These are phyloP conservation scores for Camellia sinensis DNA, from an alignment of 148 eudicot species.

Conservation along the genomic window DNA sequence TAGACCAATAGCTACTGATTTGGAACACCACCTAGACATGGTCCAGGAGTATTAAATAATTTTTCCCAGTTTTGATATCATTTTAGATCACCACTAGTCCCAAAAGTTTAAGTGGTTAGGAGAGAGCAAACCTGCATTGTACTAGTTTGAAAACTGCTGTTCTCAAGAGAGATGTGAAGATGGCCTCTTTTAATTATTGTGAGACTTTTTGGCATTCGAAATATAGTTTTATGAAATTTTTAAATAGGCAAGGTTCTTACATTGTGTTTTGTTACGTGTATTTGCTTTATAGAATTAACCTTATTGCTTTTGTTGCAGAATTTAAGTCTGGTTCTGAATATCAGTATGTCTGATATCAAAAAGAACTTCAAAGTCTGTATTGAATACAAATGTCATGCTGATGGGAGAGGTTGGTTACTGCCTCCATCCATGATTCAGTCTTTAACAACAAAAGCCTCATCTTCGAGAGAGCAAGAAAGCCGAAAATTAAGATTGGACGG, in stretches of 20 bases:
- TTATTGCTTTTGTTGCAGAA: slow-evolving; percentile 27
- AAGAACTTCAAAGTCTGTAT: slow-evolving; percentile 55
- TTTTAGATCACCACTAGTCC: neutral
- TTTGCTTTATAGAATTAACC: neutral
- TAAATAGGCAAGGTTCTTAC: neutral
- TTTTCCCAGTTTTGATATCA: too few relatives aligned
- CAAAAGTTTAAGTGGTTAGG: neutral
- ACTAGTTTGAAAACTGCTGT: neutral
- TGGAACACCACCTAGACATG: too few relatives aligned
- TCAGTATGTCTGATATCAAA: slow-evolving; percentile 42
- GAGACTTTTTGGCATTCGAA: neutral
- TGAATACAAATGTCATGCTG: slow-evolving; percentile 58
- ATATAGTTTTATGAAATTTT: neutral
- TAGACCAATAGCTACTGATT: too few relatives aligned
- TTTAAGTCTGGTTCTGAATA: slow-evolving; percentile 21
- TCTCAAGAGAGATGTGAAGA: neutral
- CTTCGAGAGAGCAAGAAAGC: slow-evolving; percentile 13
- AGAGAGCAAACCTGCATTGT: neutral
- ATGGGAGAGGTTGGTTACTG: slow-evolving; percentile 50
- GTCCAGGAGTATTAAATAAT: too few relatives aligned
- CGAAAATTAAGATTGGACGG: slow-evolving; percentile 9
- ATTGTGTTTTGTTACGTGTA: neutral
- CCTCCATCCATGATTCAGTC: slow-evolving; percentile 52
- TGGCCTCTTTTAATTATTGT: neutral
- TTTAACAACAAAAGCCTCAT: slow-evolving; percentile 28